A percentile compares a stretch with the other conserved stretches of the same genome.
Evolutionary conservation across 257 asterid genomes (phyloP).

Genomic region (Solanum habrochaites): DNA sequence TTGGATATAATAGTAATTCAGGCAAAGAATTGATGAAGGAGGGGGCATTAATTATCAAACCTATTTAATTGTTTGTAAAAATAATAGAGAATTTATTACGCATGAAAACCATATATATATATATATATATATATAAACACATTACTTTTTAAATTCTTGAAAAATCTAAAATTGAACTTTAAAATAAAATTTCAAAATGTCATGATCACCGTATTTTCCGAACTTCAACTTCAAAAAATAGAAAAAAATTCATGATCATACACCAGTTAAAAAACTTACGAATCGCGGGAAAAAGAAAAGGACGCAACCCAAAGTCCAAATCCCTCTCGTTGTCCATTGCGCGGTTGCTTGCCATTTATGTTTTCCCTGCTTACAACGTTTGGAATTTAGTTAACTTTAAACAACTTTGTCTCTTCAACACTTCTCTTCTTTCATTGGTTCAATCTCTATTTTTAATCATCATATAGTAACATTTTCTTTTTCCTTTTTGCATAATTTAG

Average conservation of each 20-base stretch:
- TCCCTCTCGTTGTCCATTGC: background rate
- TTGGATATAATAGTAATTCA: background rate
- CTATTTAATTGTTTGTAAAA: background rate
- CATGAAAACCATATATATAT: background rate
- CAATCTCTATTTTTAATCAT: background rate
- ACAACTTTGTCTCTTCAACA: background rate
- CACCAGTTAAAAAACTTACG: background rate
- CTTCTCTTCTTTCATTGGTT: background rate
- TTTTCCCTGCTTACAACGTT: background rate
- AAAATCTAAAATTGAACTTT: background rate
- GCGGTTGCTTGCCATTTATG: background rate
- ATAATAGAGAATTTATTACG: background rate
- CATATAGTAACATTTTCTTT: background rate
- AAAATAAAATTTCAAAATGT: background rate
- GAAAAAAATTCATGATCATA: no score
- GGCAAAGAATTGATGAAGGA: background rate
- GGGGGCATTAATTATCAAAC: background rate
- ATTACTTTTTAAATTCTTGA: no score
- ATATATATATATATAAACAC: background rate
- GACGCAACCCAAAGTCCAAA: background rate
- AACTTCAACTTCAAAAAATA: no score
- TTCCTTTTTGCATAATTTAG: background rate
- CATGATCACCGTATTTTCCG: background rate
- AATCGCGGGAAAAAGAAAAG: background rate
- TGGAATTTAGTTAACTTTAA: background rate